A percentile compares a stretch with the other conserved stretches of the same genome.
phyloP scores from a whole-genome alignment of 371 early-diverging fungal genomes.

The Blakeslea trispora region DNA sequence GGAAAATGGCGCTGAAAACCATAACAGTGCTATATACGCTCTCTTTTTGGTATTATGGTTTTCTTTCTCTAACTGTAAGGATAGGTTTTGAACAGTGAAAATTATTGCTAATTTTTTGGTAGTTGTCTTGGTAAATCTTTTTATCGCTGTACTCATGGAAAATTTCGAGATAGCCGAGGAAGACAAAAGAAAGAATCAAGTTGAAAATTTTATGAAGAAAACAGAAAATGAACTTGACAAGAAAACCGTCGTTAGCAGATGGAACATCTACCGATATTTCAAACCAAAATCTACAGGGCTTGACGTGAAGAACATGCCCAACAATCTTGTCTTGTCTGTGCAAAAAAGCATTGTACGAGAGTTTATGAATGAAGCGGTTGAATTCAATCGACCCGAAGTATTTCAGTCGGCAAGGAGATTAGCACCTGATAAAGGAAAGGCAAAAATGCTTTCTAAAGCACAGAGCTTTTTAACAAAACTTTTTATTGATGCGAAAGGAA shows the following conservation, averaged over 20 bases:
- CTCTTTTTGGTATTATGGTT: constrained; percentile 64
- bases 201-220: constrained; percentile 48
- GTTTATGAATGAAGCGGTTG: constrained; percentile 44
- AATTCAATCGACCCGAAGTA: background rate
- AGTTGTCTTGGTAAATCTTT: constrained; percentile 66
- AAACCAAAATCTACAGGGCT: constrained; percentile 52
- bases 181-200: constrained; percentile 59
- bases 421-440: background rate
- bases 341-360: constrained; percentile 55
- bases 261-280: constrained; percentile 58
- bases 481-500: constrained; percentile 5
- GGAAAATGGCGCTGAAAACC: constrained; percentile 38
- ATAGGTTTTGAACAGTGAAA: background rate
- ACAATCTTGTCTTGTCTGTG: constrained; percentile 41
- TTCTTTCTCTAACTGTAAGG: constrained; percentile 68
- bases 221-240: constrained; percentile 40
- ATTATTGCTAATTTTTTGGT: background rate
- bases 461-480: constrained; percentile 12
- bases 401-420: background rate
- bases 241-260: constrained; percentile 49
- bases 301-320: constrained; percentile 43
- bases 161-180: constrained; percentile 67
- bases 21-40: constrained; percentile 51
- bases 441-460: constrained; percentile 2
- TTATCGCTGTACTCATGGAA: constrained; percentile 70